Evolutionary conservation across 2,329 filamentous ascomycete genomes (phyloP), one percentile per base, ranked within the genome.

Genomic region (Verticillium nubilum): DNA sequence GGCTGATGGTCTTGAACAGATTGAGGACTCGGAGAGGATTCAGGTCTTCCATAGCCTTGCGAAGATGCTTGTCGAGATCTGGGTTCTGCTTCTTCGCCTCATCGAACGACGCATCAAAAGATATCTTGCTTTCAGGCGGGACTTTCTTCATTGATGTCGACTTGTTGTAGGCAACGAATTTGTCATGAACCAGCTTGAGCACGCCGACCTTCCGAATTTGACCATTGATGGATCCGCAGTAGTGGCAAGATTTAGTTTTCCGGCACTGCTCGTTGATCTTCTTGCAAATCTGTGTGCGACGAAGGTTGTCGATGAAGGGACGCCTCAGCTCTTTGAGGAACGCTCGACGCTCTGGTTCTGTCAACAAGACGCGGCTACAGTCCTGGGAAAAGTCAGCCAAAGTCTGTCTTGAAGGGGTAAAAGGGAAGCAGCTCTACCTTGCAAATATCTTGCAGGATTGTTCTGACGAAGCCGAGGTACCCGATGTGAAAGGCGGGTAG

Each of bases 401-500:
- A 26, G 10, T 4, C 28, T 6, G 5, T 50, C 7, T 28, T 13
- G 7, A 15, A 19, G 12, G 13, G 28, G 25, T 23, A 23, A 42
- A 23, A 3, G 10, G 6, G 13, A 19, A 13, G 29, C 5, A 13
- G n/a, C n/a, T 70, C 52, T 70, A 82, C 76, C 70, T 97, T 99
- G 86, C 95, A 99, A 65, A 99, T 96, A 69, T 95, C 90, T 72
- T 98, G 93, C 26, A 99, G 81, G 59, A 97, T 93, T 52, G 88
- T 88, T 70, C 96, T 94, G 64, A 95, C 92, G 72, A 96, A 92
- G 72, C 92, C 95, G 67, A 99, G 85, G 72, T 97, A 99, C 37
- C 95, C 95, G 65, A 98, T 92, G 71, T 99, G 95, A 70, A 98
- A 98, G 52, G 90, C 92, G 4, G 95, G 95, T 57, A 99, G 80